A percentile compares a stretch with the other conserved stretches of the same genome.
Evolutionary conservation across 2,329 filamentous ascomycete species (phyloP).

Genomic region (Cladosporium phlei): DNA sequence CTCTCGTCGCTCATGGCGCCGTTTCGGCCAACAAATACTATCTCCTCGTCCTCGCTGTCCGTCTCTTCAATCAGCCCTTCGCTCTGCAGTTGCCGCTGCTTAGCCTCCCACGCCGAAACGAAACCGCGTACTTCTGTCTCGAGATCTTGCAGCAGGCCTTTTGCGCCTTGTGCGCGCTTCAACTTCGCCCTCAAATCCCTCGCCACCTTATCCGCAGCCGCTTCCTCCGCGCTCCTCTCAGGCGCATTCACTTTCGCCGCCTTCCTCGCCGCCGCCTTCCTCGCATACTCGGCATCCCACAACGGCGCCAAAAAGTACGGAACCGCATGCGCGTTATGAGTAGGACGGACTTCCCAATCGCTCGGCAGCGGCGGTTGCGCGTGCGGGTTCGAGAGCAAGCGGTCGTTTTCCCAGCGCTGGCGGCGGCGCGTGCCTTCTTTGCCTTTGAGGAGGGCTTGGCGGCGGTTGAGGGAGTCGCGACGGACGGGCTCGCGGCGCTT

Average conservation of each 20-base stretch:
- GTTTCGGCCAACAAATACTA: slow-evolving; percentile 78
- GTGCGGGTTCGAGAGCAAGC: slow-evolving; percentile 79
- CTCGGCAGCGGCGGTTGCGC: slow-evolving; percentile 72
- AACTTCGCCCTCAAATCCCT: slow-evolving; percentile 74
- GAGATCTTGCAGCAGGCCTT: slow-evolving; percentile 72
- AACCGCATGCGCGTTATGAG: slow-evolving; percentile 69
- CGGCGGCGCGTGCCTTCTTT: slow-evolving; percentile 85
- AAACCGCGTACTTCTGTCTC: slow-evolving; percentile 81
- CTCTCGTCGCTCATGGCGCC: slow-evolving; percentile 58
- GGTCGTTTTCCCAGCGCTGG: slow-evolving; percentile 94
- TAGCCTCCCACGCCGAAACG: slow-evolving; percentile 56
- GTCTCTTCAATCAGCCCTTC: slow-evolving; percentile 41
- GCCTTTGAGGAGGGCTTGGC: slow-evolving; percentile 77
- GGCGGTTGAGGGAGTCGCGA: slow-evolving; percentile 59
- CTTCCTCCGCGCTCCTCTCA: slow-evolving; percentile 39
- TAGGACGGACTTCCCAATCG: slow-evolving; percentile 80
- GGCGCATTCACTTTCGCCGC: slow-evolving; percentile 42
- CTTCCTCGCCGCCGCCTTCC: slow-evolving; percentile 29
- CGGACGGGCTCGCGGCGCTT: slow-evolving; percentile 52
- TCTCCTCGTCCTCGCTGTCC: slow-evolving; percentile 70
- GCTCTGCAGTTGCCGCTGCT: slow-evolving; percentile 44
- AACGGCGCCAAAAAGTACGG: slow-evolving; percentile 86
- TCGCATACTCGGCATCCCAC: slow-evolving; percentile 62
- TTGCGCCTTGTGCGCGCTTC: slow-evolving; percentile 74
- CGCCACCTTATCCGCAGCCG: slow-evolving; percentile 56